Evolutionary conservation across 192 early-diverging fungal species (phyloP).

Genomic region (Piromyces finnis): DNA sequence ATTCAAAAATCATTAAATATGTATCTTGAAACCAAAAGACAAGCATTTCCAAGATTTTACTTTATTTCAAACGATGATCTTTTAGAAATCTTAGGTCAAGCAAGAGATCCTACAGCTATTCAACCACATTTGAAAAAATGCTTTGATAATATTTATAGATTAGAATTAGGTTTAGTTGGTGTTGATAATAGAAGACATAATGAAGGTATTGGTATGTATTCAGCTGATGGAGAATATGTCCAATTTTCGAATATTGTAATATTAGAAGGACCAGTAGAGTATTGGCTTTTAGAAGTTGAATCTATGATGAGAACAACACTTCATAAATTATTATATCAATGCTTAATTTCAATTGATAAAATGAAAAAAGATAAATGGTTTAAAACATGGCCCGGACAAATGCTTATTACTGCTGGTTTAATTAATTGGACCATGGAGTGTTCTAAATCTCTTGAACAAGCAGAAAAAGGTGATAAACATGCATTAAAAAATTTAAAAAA

Average conservation of each 20-base stretch:
- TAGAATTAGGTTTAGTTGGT: conserved; percentile 10
- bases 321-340: conserved; percentile 24
- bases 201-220: conserved; percentile 38
- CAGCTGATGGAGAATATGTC: conserved; percentile 40
- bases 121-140: neutral
- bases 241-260: conserved; percentile 27
- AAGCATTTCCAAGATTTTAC: neutral
- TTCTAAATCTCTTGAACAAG: conserved; percentile 27
- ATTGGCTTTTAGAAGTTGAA: conserved; percentile 33
- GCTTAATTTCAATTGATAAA: conserved; percentile 26
- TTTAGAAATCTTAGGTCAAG: neutral
- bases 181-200: conserved; percentile 25
- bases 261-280: conserved; percentile 32
- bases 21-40: neutral
- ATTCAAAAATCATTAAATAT: neutral
- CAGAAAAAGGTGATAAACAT: conserved; percentile 39
- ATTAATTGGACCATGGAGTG: conserved; percentile 39
- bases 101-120: neutral
- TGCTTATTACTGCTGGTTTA: conserved; percentile 31
- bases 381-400: conserved; percentile 38
- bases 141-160: neutral
- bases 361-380: conserved; percentile 43
- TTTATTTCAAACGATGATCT: neutral
- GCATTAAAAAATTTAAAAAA: conserved; percentile 32
- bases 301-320: conserved; percentile 25